These are phyloP conservation scores for Plasmopara halstedii DNA, from an alignment of 352 stramenopile genomes.

Conservation along the genomic window DNA sequence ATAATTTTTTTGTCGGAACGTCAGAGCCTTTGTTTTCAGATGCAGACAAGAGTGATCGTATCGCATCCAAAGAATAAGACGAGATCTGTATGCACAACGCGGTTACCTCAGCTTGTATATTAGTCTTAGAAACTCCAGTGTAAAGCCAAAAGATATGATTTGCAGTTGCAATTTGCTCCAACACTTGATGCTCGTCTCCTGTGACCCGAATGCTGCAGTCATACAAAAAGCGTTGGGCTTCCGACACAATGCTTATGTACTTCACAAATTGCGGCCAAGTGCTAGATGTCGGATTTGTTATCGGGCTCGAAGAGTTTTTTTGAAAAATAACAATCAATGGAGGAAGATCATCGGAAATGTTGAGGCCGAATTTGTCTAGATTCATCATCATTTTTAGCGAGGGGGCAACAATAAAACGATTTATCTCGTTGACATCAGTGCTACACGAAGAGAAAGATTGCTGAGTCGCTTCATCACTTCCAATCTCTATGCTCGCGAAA, in stretches of 20 bases:
- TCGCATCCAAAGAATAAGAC: conserved; percentile 28
- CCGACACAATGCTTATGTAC: conserved; percentile 31
- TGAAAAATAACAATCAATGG: conserved; percentile 38
- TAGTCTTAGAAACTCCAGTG: conserved; percentile 26
- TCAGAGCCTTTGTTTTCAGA: not conserved
- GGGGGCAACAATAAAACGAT: conserved; percentile 29
- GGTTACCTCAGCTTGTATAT: conserved; percentile 35
- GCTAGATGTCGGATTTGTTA: conserved; percentile 33
- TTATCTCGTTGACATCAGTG: conserved; percentile 32
- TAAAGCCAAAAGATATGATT: conserved; percentile 12
- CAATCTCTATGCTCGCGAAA: conserved; percentile 47
- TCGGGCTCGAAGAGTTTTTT: conserved; percentile 23
- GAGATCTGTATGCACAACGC: conserved; percentile 41
- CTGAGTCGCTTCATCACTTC: conserved; percentile 17
- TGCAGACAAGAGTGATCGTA: conserved; percentile 21
- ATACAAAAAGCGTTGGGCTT: conserved; percentile 40
- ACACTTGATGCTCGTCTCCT: conserved; percentile 31
- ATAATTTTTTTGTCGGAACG: not conserved
- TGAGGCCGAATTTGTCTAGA: conserved; percentile 45
- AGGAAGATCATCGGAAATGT: conserved; percentile 33
- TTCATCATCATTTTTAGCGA: conserved; percentile 50
- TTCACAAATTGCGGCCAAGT: conserved; percentile 45
- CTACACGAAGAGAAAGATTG: conserved; percentile 12
- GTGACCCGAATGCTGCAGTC: conserved; percentile 50
- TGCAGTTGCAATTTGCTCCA: conserved; percentile 18